These are phyloP conservation scores for Quercus parvula DNA, from an alignment of 306 rosid genomes.

Conservation along the genomic window DNA sequence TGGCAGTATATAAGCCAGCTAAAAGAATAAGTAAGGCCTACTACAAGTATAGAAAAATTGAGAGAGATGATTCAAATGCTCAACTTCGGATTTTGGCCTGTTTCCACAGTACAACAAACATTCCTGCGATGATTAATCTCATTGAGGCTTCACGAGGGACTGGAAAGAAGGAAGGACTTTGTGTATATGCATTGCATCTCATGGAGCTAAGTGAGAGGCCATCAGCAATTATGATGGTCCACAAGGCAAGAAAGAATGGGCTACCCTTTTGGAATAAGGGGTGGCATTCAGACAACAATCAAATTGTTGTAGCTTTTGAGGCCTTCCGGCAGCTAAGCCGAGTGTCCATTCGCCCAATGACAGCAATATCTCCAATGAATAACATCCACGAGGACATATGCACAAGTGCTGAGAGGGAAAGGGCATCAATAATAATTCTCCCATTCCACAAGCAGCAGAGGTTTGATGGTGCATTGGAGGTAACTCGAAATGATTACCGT, in stretches of 20 bases:
- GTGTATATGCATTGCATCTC: conserved; percentile 84
- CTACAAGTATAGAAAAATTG: conserved; percentile 62
- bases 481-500: conserved; percentile 35
- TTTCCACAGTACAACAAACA: conserved; percentile 57
- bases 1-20: conserved; percentile 58
- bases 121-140: conserved; percentile 71
- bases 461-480: conserved; percentile 55
- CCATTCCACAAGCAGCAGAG: conserved; percentile 68
- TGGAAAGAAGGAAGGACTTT: conserved; percentile 46
- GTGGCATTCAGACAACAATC: conserved; percentile 19
- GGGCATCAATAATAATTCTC: conserved; percentile 52
- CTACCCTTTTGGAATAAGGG: conserved; percentile 64
- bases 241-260: conserved; percentile 56
- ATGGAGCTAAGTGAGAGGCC: conserved; percentile 67
- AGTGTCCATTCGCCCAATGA: conserved; percentile 64
- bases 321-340: conserved; percentile 49
- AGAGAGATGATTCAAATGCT: conserved; percentile 43
- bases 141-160: conserved; percentile 79
- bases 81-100: conserved; percentile 68
- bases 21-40: conserved; percentile 31
- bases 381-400: conserved; percentile 58
- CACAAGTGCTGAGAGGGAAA: conserved; percentile 39
- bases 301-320: conserved; percentile 58
- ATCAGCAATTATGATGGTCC: conserved; percentile 62
- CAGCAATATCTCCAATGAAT: conserved; percentile 49